Evolutionary conservation across 176 grass and related monocot genomes (phyloP), one percentile per base, ranked within the genome.

Genomic region (Areca catechu): DNA sequence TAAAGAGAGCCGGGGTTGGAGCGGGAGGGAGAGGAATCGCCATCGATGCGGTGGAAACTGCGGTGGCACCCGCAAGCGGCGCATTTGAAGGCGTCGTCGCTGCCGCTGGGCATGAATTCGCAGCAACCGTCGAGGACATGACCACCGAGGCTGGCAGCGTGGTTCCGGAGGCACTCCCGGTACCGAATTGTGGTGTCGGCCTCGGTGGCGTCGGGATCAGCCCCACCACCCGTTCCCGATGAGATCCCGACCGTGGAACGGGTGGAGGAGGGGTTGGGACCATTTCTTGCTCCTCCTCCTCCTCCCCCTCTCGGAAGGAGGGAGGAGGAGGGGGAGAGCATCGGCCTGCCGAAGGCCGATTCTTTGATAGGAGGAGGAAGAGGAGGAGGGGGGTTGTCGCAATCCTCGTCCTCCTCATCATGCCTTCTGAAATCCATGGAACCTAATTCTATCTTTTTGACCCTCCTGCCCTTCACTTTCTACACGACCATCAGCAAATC

Each of bases 1-100:
- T 43, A 43, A 3, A 43, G 34, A 43, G 34, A 43, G 34, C 3
- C 14, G 9, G 34, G 9, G 34, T 12, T 43, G 34, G 34, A 43
- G 14, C 0, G 34, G 34, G 34, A 43, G 34, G 34, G 9, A 37
- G 34, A 37, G 34, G 34, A 37, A 15, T 21, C 17, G n/a, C 77
- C 50, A 58, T 81, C 86, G 51, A 84, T 83, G 24, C 90, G 82
- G 71, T 90, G 93, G 83, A 97, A 97, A 72, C 87, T 98, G n/a
- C 93, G 86, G 70, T 98, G 93, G 84, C 93, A 98, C 34, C 81
- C 76, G 78, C 93, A 98, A 9, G 93, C 87, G 48, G 84, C 93
- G 63, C 93, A 98, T 21, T 73, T 63, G 37, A 92, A 78, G 53
- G 78, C 83, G 50, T 55, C 71, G 14, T 64, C 21, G 15, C 62